Evolutionary conservation across 768 basidiomycete genomes (phyloP).

Genomic region (Holtermannia corniformis): DNA sequence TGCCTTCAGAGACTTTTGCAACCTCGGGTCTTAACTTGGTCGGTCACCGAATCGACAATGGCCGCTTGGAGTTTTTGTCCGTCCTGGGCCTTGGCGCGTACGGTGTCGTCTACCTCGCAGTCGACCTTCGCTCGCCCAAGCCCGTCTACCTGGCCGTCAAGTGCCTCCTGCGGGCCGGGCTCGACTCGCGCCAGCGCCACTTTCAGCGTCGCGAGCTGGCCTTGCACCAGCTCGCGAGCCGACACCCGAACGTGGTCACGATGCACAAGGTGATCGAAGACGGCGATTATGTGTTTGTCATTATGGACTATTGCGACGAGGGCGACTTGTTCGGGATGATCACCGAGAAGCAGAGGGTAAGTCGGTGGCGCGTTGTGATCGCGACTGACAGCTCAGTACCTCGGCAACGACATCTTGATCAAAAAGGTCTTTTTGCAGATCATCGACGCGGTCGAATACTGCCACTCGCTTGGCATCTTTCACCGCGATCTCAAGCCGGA

Average conservation of each 20-base stretch:
- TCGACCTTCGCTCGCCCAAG: slow-evolving; percentile 50
- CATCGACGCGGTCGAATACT: slow-evolving; percentile 84
- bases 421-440: slow-evolving; percentile 86
- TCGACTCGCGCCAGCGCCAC: slow-evolving; percentile 55
- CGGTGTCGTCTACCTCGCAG: slow-evolving; percentile 85
- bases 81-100: slow-evolving; percentile 87
- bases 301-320: slow-evolving; percentile 86
- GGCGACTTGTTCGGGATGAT: slow-evolving; percentile 92
- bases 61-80: slow-evolving; percentile 69
- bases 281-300: slow-evolving; percentile 56
- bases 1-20: slow-evolving; percentile 35
- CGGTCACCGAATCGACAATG: slow-evolving; percentile 74
- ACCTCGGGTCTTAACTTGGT: slow-evolving; percentile 40
- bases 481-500: slow-evolving; percentile 98
- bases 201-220: slow-evolving; percentile 62
- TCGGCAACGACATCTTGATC: slow-evolving; percentile 75
- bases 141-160: slow-evolving; percentile 73
- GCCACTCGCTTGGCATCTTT: slow-evolving; percentile 82
- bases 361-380: slow-evolving; percentile 9
- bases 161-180: slow-evolving; percentile 56
- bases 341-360: slow-evolving; percentile 43
- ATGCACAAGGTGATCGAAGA: slow-evolving; percentile 59
- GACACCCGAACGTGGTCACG: slow-evolving; percentile 54
- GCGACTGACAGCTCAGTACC: slow-evolving; percentile 55
- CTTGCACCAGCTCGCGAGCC: slow-evolving; percentile 44